Base-by-base conservation (phyloP, 2,329 filamentous ascomycete species). In the Neocucurbitaria cava region DNA sequence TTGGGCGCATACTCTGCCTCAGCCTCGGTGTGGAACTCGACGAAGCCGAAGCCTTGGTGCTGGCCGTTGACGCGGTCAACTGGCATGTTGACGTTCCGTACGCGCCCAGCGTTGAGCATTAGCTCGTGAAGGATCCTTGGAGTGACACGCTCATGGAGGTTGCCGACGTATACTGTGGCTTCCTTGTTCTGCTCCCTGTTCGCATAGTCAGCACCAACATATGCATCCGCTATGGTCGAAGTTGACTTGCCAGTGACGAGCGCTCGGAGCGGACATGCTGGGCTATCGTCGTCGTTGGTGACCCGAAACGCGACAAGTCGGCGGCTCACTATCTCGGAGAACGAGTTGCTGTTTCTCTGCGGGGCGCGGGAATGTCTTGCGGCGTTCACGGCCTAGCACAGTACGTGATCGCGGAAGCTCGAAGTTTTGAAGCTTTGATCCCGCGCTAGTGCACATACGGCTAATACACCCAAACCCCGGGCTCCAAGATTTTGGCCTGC, bases 11-110 rank as follows among this genome's bases (percentile, higher is more conserved):
- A 99, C 75, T 98, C 95, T 68, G 95, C 95, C 77, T 97, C 95
- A 71, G 92, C 88, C 74, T 96, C 92, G 65, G 90, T 93, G 72
- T 92, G 94, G 77, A 97, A 99, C 78, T 99, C 95, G 77, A 99
- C 95, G 78, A 99, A 99, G 69, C 95, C 95, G 82, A 97, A 99
- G 67, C 95, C 95, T 79, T 98, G 95, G 77, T 99, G 95, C 52
- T 89, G 89, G 73, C 97, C 92, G 42, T 95, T 97, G 66, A 99
- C 95, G 76, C 95, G 91, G 78, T 99, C 95, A 82, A 97, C 96
- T 51, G 95, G 95, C 73, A 99, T 88, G 79, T 99, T 95, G 61
- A 99, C 94, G 78, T 98, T 98, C 73, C 96, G 91, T 69, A 99
- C 96, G 67, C 94, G 93, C 50, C 95, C 95, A 75, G 93, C 92